Base-by-base conservation (phyloP, 331 rosid genomes). In the Rhamnella rubrinervis region DNA sequence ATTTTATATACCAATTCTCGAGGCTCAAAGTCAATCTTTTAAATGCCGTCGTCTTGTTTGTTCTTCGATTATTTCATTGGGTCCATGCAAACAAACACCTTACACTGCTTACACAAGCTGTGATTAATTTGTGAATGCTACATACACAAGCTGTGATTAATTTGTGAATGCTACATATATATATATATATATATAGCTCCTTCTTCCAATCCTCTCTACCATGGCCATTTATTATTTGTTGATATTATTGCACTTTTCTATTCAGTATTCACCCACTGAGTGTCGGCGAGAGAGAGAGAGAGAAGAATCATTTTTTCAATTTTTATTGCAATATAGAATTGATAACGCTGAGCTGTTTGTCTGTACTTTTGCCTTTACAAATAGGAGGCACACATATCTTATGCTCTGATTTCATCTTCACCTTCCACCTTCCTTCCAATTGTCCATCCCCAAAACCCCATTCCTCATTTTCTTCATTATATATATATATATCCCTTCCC, bases 361-460 rank as follows among this genome's bases (percentile, higher is more conserved):
- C 77, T 75, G 95, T 82, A 79, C 90, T 78, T 31, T 78, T 76
- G 78, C 66, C 80, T 71, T 71, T 80, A 38, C 62, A 80, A 76
- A 52, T 62, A 73, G 84, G 71, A 67, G 73, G 63, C 87, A 86
- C 77, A 26, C 79, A 49, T 76, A 82, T 85, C 75, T 78, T 78
- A 20, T 67, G 19, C 9, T 69, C 63, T 47, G 67, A 81, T 78
- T 65, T 70, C 68, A 73, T 35, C 20, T n/a, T 71, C 28, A 53
- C 62, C 71, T 89, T 92, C 96, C 89, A 78, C 92, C 66, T 86
- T 87, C 92, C 86, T 77, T 87, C 88, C 85, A 49, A 63, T 67
- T 68, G 58, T 70, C 72, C 71, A 66, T 77, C 79, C 39, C 77
- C 82, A 59, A 63, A 79, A 62, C 65, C 57, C 7, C 60, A 69